A percentile compares a stretch with the other conserved stretches of the same genome.
Evolutionary conservation across 106 monocot species (phyloP).

Genomic region (Apostasia ramifera): DNA sequence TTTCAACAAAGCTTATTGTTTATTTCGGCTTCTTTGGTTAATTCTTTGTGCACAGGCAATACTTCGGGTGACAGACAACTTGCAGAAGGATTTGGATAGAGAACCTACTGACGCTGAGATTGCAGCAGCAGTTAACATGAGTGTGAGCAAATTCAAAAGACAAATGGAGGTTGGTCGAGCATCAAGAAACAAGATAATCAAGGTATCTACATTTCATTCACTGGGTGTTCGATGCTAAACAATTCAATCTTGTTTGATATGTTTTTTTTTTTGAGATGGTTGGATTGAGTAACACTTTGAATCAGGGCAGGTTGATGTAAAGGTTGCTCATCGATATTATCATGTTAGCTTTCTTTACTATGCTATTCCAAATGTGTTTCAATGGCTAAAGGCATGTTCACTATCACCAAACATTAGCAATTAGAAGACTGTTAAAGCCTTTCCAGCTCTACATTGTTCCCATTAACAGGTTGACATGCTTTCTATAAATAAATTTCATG

Average conservation of each 20-base stretch:
- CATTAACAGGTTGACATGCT: no score
- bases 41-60: constrained; percentile 34
- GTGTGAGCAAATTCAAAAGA: constrained; percentile 37
- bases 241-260: not conserved
- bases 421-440: no score
- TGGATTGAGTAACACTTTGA: no score
- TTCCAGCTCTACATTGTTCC: no score
- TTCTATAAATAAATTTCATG: no score
- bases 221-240: not conserved
- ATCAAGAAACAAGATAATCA: constrained; percentile 90
- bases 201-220: constrained; percentile 36
- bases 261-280: not conserved
- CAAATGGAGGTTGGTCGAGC: constrained; percentile 63
- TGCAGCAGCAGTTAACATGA: constrained; percentile 55
- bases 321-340: no score
- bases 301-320: no score
- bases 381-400: no score
- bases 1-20: not conserved
- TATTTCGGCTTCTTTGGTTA: not conserved
- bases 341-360: no score
- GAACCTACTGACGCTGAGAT: constrained; percentile 67
- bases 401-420: no score
- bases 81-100: constrained; percentile 47
- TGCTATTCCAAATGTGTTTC: no score
- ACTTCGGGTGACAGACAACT: constrained; percentile 45